A percentile compares a stretch with the other conserved stretches of the same genome.
phyloP scores from a whole-genome alignment of 768 basidiomycete species.

The Agrocybe praecox region DNA sequence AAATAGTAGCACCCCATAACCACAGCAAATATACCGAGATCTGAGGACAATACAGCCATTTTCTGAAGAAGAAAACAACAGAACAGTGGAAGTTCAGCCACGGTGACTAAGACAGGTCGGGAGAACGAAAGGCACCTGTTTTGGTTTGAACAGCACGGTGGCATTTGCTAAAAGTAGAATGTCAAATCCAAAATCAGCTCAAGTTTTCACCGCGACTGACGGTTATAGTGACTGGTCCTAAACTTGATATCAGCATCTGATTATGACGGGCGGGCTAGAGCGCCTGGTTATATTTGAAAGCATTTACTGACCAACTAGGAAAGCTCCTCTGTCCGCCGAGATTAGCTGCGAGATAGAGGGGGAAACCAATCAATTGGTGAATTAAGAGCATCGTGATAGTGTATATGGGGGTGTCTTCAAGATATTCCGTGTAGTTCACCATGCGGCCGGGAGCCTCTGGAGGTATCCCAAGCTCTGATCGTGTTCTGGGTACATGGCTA shows the following conservation, averaged over 20 bases:
- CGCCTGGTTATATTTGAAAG: too few relatives aligned
- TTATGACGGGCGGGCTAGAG: background rate
- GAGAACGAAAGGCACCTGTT: background rate
- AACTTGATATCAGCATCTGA: background rate
- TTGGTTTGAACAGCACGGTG: conserved; percentile 5
- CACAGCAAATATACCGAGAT: conserved; percentile 1
- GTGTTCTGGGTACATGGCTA: conserved; percentile 3
- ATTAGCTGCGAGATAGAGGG: conserved; percentile 1
- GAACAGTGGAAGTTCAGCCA: background rate
- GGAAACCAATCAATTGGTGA: conserved; percentile 6
- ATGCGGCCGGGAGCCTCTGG: background rate
- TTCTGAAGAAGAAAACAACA: background rate
- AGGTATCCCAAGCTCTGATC: conserved; percentile 2
- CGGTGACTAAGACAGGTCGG: background rate
- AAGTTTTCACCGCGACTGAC: background rate
- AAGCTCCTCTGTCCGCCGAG: conserved; percentile 3
- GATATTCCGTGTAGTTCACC: conserved; percentile 1
- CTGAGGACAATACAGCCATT: conserved; percentile 3
- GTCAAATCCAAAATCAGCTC: background rate
- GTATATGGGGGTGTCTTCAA: conserved; percentile 4
- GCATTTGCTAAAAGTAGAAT: background rate
- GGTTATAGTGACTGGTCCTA: conserved; percentile 6
- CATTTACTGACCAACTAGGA: background rate
- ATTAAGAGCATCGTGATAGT: conserved; percentile 2
- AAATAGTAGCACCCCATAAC: background rate